Conservation (phyloP, 176 grass and related monocot species). For the Aegilops longissima region DNA sequence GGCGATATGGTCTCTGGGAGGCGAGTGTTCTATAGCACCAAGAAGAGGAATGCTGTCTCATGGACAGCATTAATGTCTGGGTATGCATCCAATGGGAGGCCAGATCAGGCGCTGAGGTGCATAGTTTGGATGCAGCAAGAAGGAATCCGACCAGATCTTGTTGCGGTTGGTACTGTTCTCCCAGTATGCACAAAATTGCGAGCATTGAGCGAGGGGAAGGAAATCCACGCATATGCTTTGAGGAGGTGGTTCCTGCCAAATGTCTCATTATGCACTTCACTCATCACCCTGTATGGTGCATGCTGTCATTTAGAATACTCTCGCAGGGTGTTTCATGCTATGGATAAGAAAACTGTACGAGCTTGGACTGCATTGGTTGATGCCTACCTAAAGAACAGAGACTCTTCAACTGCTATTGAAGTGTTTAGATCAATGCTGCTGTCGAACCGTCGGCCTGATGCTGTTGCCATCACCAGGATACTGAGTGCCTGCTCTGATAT, state of each 20-base stretch:
- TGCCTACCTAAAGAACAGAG: slow-evolving; percentile 70
- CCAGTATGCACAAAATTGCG: slow-evolving; percentile 79
- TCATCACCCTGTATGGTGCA: slow-evolving; percentile 70
- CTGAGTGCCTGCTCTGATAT: slow-evolving; percentile 55
- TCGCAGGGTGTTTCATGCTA: slow-evolving; percentile 56
- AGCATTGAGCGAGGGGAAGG: slow-evolving; percentile 60
- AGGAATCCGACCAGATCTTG: slow-evolving; percentile 68
- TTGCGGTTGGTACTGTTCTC: slow-evolving; percentile 70
- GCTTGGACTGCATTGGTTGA: slow-evolving; percentile 88
- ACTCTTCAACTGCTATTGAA: slow-evolving; percentile 52
- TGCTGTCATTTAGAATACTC: slow-evolving; percentile 62
- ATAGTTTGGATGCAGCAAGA: slow-evolving; percentile 95
- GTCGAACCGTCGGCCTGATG: slow-evolving; percentile 54
- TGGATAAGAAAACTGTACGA: slow-evolving; percentile 73
- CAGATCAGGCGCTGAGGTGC: slow-evolving; percentile 73
- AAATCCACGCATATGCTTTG: slow-evolving; percentile 76
- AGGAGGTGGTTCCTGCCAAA: slow-evolving; percentile 82
- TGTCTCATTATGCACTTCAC: slow-evolving; percentile 70
- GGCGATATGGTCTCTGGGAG: slow-evolving; percentile 73
- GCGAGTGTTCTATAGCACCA: slow-evolving; percentile 69
- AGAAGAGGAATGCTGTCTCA: slow-evolving; percentile 67
- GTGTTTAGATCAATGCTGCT: slow-evolving; percentile 72
- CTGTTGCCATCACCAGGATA: slow-evolving; percentile 71
- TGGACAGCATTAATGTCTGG: slow-evolving; percentile 91
- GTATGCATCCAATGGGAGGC: slow-evolving; percentile 76